Evolutionary conservation across 176 grass and related monocot genomes (phyloP).

Genomic region (Thinopyrum elongatum): DNA sequence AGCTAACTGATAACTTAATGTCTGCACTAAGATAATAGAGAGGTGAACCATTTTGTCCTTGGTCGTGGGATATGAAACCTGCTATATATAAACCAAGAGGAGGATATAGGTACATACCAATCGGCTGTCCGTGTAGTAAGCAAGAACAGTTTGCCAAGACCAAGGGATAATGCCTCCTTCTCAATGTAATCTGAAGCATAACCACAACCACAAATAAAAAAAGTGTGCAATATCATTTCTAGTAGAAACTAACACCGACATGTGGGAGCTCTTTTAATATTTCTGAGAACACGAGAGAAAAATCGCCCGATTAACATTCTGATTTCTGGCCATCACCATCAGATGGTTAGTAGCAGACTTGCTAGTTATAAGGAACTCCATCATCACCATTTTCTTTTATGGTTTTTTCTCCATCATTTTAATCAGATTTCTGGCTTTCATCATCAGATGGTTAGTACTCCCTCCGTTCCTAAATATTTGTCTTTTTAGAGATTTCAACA

Average conservation of each 20-base stretch:
- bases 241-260: slow-evolving; percentile 4
- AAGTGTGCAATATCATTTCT: slow-evolving; percentile 1
- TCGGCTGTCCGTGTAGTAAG: slow-evolving; percentile 85
- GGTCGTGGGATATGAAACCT: background rate
- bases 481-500: too few relatives aligned
- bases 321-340: background rate
- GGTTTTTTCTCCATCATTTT: slow-evolving; percentile 1
- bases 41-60: background rate
- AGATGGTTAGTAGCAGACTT: slow-evolving; percentile 5
- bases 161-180: slow-evolving; percentile 64
- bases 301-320: background rate
- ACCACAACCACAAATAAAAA: slow-evolving; percentile 7
- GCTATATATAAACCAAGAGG: background rate
- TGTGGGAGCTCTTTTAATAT: slow-evolving; percentile 5
- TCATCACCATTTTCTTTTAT: background rate
- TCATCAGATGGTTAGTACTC: background rate
- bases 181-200: slow-evolving; percentile 81
- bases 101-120: slow-evolving; percentile 57
- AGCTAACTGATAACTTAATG: background rate
- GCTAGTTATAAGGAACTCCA: background rate
- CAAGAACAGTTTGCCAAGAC: slow-evolving; percentile 84
- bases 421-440: background rate
- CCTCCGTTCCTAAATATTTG: too few relatives aligned
- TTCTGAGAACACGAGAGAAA: background rate
- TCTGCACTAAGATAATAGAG: background rate